A percentile compares a stretch with the other conserved stretches of the same genome.
phyloP scores from a whole-genome alignment of 805 yeast species.

The Candida berthetii region DNA sequence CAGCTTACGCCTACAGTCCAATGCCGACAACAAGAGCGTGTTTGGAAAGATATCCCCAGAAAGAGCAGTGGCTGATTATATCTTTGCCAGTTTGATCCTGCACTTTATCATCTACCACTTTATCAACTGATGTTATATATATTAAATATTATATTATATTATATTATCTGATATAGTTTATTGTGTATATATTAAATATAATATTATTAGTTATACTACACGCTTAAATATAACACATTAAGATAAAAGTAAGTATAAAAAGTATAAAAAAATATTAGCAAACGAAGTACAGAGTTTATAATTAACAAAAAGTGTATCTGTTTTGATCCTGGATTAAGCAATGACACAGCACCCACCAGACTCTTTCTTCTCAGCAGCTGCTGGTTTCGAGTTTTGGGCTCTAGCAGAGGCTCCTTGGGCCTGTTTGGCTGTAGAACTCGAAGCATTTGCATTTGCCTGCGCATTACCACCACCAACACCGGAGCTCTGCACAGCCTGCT shows the following conservation, averaged over 20 bases:
- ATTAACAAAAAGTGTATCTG: no score
- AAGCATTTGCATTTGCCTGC: background rate
- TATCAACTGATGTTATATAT: conserved; percentile 55
- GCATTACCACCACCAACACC: background rate
- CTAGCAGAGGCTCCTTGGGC: background rate
- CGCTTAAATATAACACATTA: background rate
- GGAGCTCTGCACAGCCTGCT: background rate
- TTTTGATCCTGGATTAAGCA: conserved; percentile 7
- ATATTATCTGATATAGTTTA: background rate
- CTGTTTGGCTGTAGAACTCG: background rate
- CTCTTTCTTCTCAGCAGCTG: conserved; percentile 6
- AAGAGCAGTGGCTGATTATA: conserved; percentile 81
- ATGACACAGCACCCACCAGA: conserved; percentile 32
- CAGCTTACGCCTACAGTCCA: conserved; percentile 70
- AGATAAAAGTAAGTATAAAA: no score
- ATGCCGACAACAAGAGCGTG: conserved; percentile 27
- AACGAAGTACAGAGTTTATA: no score
- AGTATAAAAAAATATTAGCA: no score
- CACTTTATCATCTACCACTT: conserved; percentile 90
- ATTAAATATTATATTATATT: background rate
- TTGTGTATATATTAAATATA: conserved; percentile 1
- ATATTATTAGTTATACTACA: no score
- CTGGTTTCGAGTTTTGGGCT: conserved; percentile 1
- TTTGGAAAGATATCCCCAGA: conserved; percentile 41
- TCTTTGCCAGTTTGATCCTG: conserved; percentile 79